Evolutionary conservation across 2,329 filamentous ascomycete species (phyloP).

Genomic region (Cytospora leucostoma): DNA sequence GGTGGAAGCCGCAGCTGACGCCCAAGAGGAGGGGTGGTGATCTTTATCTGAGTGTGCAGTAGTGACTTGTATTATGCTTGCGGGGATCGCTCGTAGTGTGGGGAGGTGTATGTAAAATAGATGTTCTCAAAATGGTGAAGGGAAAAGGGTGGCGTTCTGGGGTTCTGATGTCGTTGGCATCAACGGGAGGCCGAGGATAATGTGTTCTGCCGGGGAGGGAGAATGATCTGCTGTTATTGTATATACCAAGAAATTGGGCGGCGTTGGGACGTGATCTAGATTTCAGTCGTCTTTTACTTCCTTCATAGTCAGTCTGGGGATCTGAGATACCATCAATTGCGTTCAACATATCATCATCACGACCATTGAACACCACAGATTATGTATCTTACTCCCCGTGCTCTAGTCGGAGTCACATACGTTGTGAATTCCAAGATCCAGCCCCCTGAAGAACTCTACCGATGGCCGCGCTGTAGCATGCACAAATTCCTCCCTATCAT

Average conservation of each 20-base stretch:
- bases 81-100: too few relatives aligned
- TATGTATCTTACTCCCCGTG: too few relatives aligned
- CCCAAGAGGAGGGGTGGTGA: conserved; percentile 68
- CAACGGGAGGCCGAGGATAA: neutral
- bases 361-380: too few relatives aligned
- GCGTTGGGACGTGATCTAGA: conserved; percentile 3
- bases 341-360: neutral
- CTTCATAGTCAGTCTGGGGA: conserved; percentile 2
- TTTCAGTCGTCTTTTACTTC: too few relatives aligned
- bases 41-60: conserved; percentile 60
- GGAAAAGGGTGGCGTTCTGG: neutral
- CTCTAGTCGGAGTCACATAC: too few relatives aligned
- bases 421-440: too few relatives aligned
- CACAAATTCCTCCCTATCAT: too few relatives aligned
- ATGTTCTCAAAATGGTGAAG: neutral
- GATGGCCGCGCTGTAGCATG: too few relatives aligned
- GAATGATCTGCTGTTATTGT: too few relatives aligned
- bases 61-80: neutral
- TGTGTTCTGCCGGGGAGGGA: too few relatives aligned
- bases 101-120: too few relatives aligned
- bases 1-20: conserved; percentile 66
- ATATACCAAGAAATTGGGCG: neutral
- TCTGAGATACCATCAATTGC: conserved; percentile 19
- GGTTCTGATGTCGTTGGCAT: neutral
- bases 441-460: too few relatives aligned